These are phyloP conservation scores for Macrocybe gigantea DNA, from an alignment of 768 basidiomycete species.

Conservation along the genomic window DNA sequence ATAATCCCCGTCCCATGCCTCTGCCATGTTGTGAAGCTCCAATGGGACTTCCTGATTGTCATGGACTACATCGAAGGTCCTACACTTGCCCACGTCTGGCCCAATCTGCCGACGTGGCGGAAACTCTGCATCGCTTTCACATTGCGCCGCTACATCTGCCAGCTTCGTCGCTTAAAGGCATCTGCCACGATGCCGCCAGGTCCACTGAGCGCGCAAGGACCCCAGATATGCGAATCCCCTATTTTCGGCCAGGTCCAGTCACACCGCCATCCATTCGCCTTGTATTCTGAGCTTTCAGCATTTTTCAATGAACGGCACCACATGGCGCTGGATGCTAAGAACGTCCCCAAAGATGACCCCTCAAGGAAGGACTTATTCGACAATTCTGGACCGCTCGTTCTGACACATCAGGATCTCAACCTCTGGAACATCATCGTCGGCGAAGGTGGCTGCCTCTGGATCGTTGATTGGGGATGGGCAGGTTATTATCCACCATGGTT, in stretches of 20 bases:
- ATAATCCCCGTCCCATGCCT: slow-evolving; percentile 16
- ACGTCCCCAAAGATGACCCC: slow-evolving; percentile 5
- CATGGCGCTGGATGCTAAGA: not conserved
- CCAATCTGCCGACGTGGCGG: slow-evolving; percentile 6
- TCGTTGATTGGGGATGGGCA: slow-evolving; percentile 15
- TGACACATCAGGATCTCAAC: slow-evolving; percentile 15
- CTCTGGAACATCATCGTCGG: slow-evolving; percentile 13
- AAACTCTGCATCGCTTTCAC: slow-evolving; percentile 14
- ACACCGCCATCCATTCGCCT: slow-evolving; percentile 11
- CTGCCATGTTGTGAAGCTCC: slow-evolving; percentile 6
- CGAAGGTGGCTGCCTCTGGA: slow-evolving; percentile 13
- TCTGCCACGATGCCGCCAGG: slow-evolving; percentile 7
- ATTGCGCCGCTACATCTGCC: slow-evolving; percentile 14
- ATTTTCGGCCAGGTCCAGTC: slow-evolving; percentile 10
- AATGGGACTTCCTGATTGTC: slow-evolving; percentile 7
- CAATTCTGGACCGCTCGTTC: slow-evolving; percentile 15
- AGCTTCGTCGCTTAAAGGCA: slow-evolving; percentile 10
- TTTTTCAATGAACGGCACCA: slow-evolving; percentile 9
- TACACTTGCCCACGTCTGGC: slow-evolving; percentile 11
- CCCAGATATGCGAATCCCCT: slow-evolving; percentile 5
- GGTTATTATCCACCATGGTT: slow-evolving; percentile 14
- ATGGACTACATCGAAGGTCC: slow-evolving; percentile 14
- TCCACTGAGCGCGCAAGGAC: slow-evolving; percentile 6
- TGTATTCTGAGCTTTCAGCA: slow-evolving; percentile 7
- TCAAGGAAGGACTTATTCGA: slow-evolving; percentile 7